Conservation (phyloP, 257 asterid genomes). For the Oldenlandia corymbosa region DNA sequence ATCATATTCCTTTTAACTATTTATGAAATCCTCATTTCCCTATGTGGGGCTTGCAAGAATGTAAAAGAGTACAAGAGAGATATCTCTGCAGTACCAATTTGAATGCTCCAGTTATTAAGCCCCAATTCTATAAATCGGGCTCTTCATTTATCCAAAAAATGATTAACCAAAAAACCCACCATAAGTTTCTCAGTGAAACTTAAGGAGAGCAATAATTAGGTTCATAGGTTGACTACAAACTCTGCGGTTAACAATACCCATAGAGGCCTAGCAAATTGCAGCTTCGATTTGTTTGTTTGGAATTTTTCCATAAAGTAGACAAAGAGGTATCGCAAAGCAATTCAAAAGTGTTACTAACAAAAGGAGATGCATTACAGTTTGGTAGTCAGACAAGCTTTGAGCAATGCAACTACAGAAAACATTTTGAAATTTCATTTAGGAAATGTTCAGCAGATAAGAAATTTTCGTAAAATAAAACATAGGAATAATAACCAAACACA, state of each 20-base stretch:
- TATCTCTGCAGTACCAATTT: neutral
- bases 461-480: neutral
- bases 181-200: neutral
- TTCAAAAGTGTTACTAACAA: neutral
- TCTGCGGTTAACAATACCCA: neutral
- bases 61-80: neutral
- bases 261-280: neutral
- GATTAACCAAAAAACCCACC: neutral
- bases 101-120: neutral
- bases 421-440: neutral
- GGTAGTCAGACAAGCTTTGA: neutral
- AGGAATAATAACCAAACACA: neutral
- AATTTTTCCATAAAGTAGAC: neutral
- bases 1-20: neutral
- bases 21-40: neutral
- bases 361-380: neutral
- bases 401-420: neutral
- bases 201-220: neutral
- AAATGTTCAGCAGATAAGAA: neutral
- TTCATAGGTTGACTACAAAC: neutral
- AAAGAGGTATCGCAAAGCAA: neutral
- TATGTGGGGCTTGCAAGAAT: neutral
- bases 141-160: neutral
- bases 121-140: neutral
- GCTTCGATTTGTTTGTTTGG: neutral